Base-by-base conservation (phyloP, 2,329 filamentous ascomycete genomes). In the Phoma herbarum region DNA sequence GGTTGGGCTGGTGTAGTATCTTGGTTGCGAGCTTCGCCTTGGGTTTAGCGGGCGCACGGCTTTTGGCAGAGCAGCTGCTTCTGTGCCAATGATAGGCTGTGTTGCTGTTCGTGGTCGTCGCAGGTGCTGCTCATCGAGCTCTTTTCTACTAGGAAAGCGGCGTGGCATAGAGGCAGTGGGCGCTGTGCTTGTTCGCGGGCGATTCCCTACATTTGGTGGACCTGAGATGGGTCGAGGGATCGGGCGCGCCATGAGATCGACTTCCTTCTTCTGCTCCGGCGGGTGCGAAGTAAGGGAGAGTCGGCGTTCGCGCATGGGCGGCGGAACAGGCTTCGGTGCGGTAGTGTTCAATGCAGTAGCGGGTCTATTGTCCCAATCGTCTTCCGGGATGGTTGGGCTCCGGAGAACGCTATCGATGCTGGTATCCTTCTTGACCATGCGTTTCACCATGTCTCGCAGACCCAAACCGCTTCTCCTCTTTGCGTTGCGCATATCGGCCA, bases 401-500 rank as follows among this genome's bases (percentile, higher is more conserved):
- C 51, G 55, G 7, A 60, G 35, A 2, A 35, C 26, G 16, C 42
- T 14, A 11, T 64, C 57, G 18, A 35, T 44, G 22, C 66, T 62
- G 12, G 45, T 44, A 16, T 72, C 70, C 25, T 69, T 73, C 29
- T 63, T 54, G 10, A 65, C 62, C 8, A 76, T 66, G 23, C 70
- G 74, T 28, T 68, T 66, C 55, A 76, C 65, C 33, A 75, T 57
- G 9, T 67, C 62, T 23, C 70, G 70, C 9, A 76, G 33, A 0
- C 68, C 69, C 1, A 68, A 43, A 18, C 56, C 50, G 31, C 68
- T 70, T 39, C 65, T 71, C 5, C 65, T 59, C 9, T 62, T 66
- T 9, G 35, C 37, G 4, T 51, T 33, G 12, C 61, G 63, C 10
- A 50, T 44, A n/a, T 76, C 71, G 0, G 61, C 45, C 2, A 70